Base-by-base conservation (phyloP, 2,329 filamentous ascomycete species). In the Colletotrichum tropicale region DNA sequence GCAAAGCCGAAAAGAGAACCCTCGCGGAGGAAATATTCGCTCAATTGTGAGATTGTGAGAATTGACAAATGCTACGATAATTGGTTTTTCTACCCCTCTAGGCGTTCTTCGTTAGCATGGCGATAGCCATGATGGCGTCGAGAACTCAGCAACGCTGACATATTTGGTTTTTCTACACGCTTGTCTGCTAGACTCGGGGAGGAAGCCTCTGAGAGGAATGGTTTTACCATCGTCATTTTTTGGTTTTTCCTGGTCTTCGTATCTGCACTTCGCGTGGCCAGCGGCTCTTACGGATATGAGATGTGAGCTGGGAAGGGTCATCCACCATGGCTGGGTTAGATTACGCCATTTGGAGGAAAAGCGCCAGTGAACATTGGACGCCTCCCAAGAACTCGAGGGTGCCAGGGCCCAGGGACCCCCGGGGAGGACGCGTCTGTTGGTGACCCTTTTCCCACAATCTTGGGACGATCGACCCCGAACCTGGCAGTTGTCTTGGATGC, bases 181-280 rank as follows among this genome's bases (percentile, higher is more conserved):
- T 69, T 61, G 18, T 60, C 52, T 8, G 48, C 21, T 56, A 36
- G 26, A 8, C 32, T 60, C 55, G 66, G 30, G 66, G n/a, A 2
- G 18, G 38, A 21, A 28, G 26, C 62, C 62, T 21, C 36, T 48
- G 16, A 32, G 24, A 66, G 24, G 13, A 30, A 18, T 12, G 30
- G 24, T 18, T 55, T 55, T 38, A 30, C 24, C 61, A 56, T n/a
- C 56, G 15, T 3, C 38, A 8, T 10, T 9, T 38, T 56, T 64
- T 75, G n/a, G 12, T 28, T 72, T 75, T 66, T 61, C 26, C 10
- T 56, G 34, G 2, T 65, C 56, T 71, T 62, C 58, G 70, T 67
- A 75, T 67, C 69, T 67, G 69, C 71, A 66, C 16, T 70, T 75
- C 38, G 62, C 64, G 73, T 64, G 62, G 26, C 32, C 69, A 48